Percentiles rank a stretch among this genome's conserved stretches.
These are phyloP conservation scores for Porogramme epimiltina DNA, from an alignment of 1,284 basidiomycete species.

Conservation along the genomic window DNA sequence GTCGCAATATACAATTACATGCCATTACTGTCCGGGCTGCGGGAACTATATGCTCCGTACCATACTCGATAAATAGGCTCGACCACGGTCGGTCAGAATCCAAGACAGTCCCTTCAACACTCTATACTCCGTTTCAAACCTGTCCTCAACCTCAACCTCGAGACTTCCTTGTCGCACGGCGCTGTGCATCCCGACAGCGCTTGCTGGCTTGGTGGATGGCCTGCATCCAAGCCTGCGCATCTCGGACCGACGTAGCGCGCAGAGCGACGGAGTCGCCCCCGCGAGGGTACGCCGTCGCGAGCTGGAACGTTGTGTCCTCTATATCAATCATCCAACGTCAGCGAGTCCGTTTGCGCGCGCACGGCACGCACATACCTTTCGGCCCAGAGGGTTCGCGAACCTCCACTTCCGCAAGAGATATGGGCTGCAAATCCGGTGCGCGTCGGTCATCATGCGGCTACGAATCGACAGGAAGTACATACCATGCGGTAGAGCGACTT, in stretches of 20 bases:
- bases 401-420: conserved; percentile 67
- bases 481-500: conserved; percentile 83
- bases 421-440: conserved; percentile 46
- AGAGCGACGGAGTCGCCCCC: conserved; percentile 75
- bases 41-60: too few relatives aligned
- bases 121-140: not conserved
- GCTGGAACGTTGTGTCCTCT: conserved; percentile 69
- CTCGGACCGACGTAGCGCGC: conserved; percentile 60
- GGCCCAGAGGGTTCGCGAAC: conserved; percentile 52
- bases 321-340: conserved; percentile 9
- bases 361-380: conserved; percentile 39
- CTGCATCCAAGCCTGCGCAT: conserved; percentile 67
- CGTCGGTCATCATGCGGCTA: not conserved
- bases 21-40: too few relatives aligned
- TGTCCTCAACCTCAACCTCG: conserved; percentile 11
- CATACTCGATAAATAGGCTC: too few relatives aligned
- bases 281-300: conserved; percentile 68
- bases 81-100: too few relatives aligned
- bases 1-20: too few relatives aligned
- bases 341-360: too few relatives aligned
- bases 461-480: conserved; percentile 27
- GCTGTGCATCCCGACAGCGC: conserved; percentile 42
- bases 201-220: conserved; percentile 45
- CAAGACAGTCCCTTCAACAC: too few relatives aligned
- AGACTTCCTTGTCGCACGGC: conserved; percentile 24